Base-by-base conservation (phyloP, 176 grass and related monocot genomes). In the Cocos nucifera region DNA sequence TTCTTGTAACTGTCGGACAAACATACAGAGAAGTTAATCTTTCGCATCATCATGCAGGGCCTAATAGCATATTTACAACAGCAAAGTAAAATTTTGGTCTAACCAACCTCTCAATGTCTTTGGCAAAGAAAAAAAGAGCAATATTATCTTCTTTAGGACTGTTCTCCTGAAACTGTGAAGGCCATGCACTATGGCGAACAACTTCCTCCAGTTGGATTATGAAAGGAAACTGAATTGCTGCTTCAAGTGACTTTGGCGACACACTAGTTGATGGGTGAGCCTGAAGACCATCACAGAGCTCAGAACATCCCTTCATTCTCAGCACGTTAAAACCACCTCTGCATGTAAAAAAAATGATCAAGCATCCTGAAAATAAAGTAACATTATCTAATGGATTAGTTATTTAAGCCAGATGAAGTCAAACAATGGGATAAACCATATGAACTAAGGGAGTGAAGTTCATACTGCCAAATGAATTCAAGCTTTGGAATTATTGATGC, bases 61-160 rank as follows among this genome's bases (percentile, higher is more conserved):
- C 2, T 44, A 14, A 14, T 44, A 44, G 35, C 9, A 44, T 44
- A 44, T 44, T 44, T 44, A 44, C 35, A 44, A 44, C 2, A 44
- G 5, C 35, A 44, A 44, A 44, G 35, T 44, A 9, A 44, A 44
- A 2, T 2, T 12, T 44, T 44, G 7, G 35, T 59, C 17, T 58
- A 73, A 75, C 56, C 56, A 22, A 92, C 93, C 93, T 92, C 30
- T 89, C 72, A 65, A 63, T 44, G 79, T 98, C 84, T 78, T 77
- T 92, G 53, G 93, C 84, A 83, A 98, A 98, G 81, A 98, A 98
- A 77, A 88, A 98, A 76, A 98, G 69, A 67, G 73, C 93, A 68
- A 98, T 78, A 56, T 76, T 87, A 15, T 82, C 55, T 53, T 98
- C 75, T 15, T 76, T 92, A 50, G 93, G 93, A 62, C 78, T 60